Evolutionary conservation across 192 early-diverging fungal species (phyloP).

Genomic region (Podila epigama): DNA sequence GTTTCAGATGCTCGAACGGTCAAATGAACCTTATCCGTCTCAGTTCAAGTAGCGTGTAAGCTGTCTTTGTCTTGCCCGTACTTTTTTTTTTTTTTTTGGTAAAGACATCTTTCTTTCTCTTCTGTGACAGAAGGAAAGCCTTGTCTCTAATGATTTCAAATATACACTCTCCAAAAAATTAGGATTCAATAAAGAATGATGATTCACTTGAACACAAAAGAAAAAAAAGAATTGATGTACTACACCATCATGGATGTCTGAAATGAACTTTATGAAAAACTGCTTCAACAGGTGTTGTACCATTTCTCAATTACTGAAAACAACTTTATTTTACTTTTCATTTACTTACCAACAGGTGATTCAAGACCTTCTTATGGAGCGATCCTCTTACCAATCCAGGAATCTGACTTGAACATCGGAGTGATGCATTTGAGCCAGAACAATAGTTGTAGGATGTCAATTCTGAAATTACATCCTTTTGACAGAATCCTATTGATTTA

Average conservation of each 20-base stretch:
- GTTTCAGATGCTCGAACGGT: too few relatives aligned
- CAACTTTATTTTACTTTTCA: slow-evolving; percentile 12
- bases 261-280: slow-evolving; percentile 24
- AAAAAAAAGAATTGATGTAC: too few relatives aligned
- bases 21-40: too few relatives aligned
- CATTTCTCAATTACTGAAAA: slow-evolving; percentile 16
- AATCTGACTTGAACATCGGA: slow-evolving; percentile 13
- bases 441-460: slow-evolving; percentile 12
- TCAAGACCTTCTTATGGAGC: slow-evolving; percentile 17
- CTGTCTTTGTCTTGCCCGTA: slow-evolving; percentile 20
- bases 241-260: slow-evolving; percentile 11
- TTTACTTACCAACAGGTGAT: slow-evolving; percentile 9
- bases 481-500: slow-evolving; percentile 6
- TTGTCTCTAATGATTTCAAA: slow-evolving; percentile 12
- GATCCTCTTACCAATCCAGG: slow-evolving; percentile 9
- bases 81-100: not conserved
- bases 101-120: slow-evolving; percentile 14
- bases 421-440: slow-evolving; percentile 10
- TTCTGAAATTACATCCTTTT: slow-evolving; percentile 5
- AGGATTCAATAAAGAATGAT: not conserved
- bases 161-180: not conserved
- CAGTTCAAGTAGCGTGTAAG: slow-evolving; percentile 15
- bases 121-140: slow-evolving; percentile 13
- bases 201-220: slow-evolving; percentile 7
- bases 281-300: slow-evolving; percentile 12